These are phyloP conservation scores for Mycena sanguinolenta DNA, from an alignment of 768 basidiomycete species.

Conservation along the genomic window DNA sequence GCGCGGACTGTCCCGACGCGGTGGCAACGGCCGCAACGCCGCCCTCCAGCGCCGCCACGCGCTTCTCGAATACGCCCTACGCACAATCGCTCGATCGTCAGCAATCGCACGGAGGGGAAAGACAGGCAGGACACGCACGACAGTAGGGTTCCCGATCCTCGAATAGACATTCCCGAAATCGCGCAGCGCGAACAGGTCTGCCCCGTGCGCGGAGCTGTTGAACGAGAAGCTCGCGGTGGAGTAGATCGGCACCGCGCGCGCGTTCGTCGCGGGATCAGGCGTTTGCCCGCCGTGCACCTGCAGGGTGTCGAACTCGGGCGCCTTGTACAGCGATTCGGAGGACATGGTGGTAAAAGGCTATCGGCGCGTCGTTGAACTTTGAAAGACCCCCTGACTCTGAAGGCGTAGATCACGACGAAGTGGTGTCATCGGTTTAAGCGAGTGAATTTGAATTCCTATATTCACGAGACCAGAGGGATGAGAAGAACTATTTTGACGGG, in stretches of 20 bases:
- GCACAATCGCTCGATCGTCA: neutral
- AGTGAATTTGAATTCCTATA: too few species aligned
- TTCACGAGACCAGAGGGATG: too few species aligned
- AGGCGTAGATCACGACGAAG: too few species aligned
- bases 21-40: conserved; percentile 66
- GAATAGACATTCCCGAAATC: conserved; percentile 62
- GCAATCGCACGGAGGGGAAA: too few species aligned
- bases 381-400: too few species aligned
- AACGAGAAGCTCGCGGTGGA: conserved; percentile 65
- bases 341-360: neutral
- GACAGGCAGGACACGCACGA: conserved; percentile 43
- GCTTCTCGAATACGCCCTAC: conserved; percentile 70
- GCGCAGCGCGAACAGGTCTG: conserved; percentile 64
- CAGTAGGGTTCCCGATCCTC: conserved; percentile 64
- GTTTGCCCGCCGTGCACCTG: conserved; percentile 72
- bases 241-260: conserved; percentile 73
- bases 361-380: too few species aligned
- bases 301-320: conserved; percentile 62
- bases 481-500: too few species aligned
- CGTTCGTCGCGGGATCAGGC: conserved; percentile 60
- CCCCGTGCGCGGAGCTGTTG: conserved; percentile 65
- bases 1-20: conserved; percentile 65
- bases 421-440: too few species aligned
- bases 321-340: conserved; percentile 12
- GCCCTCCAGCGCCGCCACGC: conserved; percentile 70